Base-by-base conservation (phyloP, 139 green algal genomes). In the Zygnema circumcarinatum region DNA sequence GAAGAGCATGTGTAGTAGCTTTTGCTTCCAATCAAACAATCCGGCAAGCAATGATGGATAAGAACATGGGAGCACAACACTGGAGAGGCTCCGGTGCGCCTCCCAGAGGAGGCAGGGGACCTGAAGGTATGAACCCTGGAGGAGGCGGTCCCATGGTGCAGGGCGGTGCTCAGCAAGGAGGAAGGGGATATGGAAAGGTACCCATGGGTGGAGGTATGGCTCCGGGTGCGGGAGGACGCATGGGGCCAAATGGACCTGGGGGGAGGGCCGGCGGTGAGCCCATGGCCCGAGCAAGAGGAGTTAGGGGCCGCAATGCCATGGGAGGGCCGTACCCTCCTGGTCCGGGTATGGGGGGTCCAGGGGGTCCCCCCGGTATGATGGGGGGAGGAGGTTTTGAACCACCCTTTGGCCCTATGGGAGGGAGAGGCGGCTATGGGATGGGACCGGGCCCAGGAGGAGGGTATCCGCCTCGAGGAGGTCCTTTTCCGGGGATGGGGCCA, bases 1-100 rank as follows among this genome's bases (percentile, higher is more conserved):
- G 85, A 42, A 39, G 78, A 2, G 31, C 85, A 31, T 86, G 79
- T 53, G 47, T 90, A 29, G 85, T 90, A 29, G 72, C 85, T 38
- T 89, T 81, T 79, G 84, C 52, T 25, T 73, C 76, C 33, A 52
- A 41, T 16, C 52, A 88, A 22, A 79, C 84, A 41, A 89, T 87
- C 25, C 69, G 74, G 33, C 84, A 89, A 33, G 38, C 7, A 62
- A 62, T 62, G 16, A 62, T 62, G 47, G 47, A 62, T 25, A 78
- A 47, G 38, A 78, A 11, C 16, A 78, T 41, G 69, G 69, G 39
- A 47, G 38, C 69, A 11, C 69, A 3, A 25, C 69, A 78, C 16
- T 78, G 69, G 38, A 47, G 38, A 78, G 39, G 38, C 3, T 29
- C 56, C 29, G 56, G 29, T 35, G n/a, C 56, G n/a, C 29, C 56